Evolutionary conservation across 176 grass and related monocot genomes (phyloP).

Genomic region (Hsuehochloa calcarea): DNA sequence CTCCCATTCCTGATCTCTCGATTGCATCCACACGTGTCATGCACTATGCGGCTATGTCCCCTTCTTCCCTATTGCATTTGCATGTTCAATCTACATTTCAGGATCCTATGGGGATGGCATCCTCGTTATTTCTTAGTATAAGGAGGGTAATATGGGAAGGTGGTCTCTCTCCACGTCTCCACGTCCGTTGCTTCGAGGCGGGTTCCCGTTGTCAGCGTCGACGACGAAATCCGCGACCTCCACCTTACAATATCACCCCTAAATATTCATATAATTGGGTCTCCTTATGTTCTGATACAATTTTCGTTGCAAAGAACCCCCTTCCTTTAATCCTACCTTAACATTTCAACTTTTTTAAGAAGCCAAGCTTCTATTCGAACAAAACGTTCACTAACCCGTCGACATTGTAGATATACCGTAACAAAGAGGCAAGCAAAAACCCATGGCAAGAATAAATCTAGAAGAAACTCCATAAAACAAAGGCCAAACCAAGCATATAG

Average conservation of each 20-base stretch:
- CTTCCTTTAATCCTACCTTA: not conserved
- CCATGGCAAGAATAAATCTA: no score
- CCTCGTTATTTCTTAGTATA: not conserved
- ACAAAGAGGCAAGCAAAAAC: no score
- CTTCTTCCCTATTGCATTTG: not conserved
- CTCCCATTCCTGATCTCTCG: not conserved
- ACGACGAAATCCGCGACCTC: not conserved
- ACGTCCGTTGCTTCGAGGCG: not conserved
- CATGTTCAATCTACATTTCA: not conserved
- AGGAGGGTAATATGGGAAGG: not conserved
- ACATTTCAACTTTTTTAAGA: no score
- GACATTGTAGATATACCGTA: no score
- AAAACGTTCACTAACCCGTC: no score
- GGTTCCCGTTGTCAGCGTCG: not conserved
- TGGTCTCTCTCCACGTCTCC: no score
- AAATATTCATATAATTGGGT: not conserved
- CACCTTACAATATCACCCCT: not conserved
- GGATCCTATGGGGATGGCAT: not conserved
- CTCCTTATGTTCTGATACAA: not conserved
- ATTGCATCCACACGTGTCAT: not conserved
- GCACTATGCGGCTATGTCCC: not conserved
- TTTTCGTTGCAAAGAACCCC: not conserved
- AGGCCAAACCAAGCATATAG: no score
- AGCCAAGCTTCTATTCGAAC: no score
- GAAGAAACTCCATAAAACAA: no score